A percentile compares a stretch with the other conserved stretches of the same genome.
Conservation (phyloP, 177 flowering plant genomes). For the Vitis hybrid region DNA sequence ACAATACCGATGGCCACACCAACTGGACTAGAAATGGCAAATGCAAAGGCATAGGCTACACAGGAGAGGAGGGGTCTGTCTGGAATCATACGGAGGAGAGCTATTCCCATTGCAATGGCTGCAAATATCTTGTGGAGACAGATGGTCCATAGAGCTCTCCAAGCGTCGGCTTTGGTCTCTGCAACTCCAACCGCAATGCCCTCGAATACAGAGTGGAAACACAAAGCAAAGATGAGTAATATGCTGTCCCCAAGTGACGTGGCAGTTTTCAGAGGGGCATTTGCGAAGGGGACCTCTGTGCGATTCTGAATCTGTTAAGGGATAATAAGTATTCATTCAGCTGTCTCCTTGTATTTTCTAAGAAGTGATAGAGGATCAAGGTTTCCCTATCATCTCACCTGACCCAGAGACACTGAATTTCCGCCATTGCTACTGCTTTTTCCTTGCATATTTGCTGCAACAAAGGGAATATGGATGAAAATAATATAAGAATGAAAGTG, state of each 20-base stretch:
- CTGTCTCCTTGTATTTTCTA: too few relatives aligned
- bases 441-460: too few relatives aligned
- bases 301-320: too few relatives aligned
- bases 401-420: too few relatives aligned
- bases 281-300: constrained; percentile 3
- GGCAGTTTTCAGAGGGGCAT: constrained; percentile 24
- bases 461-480: too few relatives aligned
- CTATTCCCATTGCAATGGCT: constrained; percentile 87
- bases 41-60: constrained; percentile 62
- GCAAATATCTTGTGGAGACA: constrained; percentile 74
- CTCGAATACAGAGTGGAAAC: constrained; percentile 81
- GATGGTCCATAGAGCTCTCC: constrained; percentile 85
- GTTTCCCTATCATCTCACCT: too few relatives aligned
- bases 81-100: constrained; percentile 75
- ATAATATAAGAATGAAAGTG: too few relatives aligned
- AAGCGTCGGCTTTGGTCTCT: constrained; percentile 65
- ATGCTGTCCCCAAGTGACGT: constrained; percentile 69
- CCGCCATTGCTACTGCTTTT: too few relatives aligned
- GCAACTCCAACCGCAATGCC: constrained; percentile 87
- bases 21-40: constrained; percentile 67
- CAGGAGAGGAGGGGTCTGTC: constrained; percentile 63
- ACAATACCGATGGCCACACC: constrained; percentile 76
- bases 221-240: constrained; percentile 61
- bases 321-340: too few relatives aligned
- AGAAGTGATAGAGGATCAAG: too few relatives aligned